These are phyloP conservation scores for Chalciporus sp. DNA, from an alignment of 1,284 basidiomycete genomes.

Conservation along the genomic window DNA sequence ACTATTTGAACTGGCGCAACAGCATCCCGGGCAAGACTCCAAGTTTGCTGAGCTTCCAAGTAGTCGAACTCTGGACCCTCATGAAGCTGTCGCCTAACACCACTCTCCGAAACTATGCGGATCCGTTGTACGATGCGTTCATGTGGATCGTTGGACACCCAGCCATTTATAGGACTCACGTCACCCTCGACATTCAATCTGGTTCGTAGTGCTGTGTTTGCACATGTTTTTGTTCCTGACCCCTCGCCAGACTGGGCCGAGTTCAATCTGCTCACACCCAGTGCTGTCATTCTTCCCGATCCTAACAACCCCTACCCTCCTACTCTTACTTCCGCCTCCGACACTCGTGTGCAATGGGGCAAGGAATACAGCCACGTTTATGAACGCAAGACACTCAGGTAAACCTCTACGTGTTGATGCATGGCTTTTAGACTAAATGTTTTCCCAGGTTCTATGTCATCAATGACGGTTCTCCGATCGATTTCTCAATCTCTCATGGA, in stretches of 20 bases:
- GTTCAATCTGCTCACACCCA: slow-evolving; percentile 3
- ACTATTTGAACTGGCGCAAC: neutral
- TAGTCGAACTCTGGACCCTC: slow-evolving; percentile 1
- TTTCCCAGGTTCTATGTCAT: neutral
- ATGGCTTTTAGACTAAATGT: too few relatives aligned
- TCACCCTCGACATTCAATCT: slow-evolving; percentile 3
- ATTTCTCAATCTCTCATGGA: slow-evolving; percentile 3
- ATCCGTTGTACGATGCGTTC: neutral
- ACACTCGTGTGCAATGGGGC: slow-evolving; percentile 4
- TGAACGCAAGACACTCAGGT: neutral
- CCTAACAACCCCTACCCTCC: neutral
- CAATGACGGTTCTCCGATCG: slow-evolving; percentile 5
- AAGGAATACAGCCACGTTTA: neutral
- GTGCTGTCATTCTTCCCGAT: slow-evolving; percentile 1
- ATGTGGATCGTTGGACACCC: slow-evolving; percentile 2
- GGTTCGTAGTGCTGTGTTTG: neutral
- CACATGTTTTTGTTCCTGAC: too few relatives aligned
- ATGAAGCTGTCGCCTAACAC: neutral
- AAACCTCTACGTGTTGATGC: too few relatives aligned
- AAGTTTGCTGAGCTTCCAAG: slow-evolving; percentile 3
- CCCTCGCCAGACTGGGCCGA: neutral
- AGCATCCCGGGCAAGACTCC: neutral
- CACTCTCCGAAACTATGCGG: neutral
- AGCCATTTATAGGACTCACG: neutral
- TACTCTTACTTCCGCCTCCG: neutral